phyloP scores from a whole-genome alignment of 208 protist genomes.

The Trypanosoma mega region DNA sequence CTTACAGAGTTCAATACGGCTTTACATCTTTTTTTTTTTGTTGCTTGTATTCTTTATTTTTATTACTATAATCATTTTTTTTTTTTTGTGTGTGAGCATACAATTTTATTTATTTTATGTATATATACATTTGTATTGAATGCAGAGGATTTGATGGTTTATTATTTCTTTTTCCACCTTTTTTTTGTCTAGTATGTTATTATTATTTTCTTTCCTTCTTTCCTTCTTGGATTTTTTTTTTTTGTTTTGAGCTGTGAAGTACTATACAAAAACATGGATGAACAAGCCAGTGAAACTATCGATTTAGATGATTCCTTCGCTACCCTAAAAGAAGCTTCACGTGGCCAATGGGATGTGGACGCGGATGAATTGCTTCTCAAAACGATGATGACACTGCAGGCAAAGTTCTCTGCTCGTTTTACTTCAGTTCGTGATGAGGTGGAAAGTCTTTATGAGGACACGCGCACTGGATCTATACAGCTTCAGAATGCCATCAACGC shows the following conservation, averaged over 20 bases:
- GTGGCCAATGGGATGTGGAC: constrained; percentile 39
- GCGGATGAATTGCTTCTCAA: constrained; percentile 49
- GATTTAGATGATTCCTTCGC: constrained; percentile 25
- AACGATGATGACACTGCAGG: constrained; percentile 42
- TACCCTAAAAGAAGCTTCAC: constrained; percentile 26
- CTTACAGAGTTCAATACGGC: no score
- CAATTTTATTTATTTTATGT: no score
- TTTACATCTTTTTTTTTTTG: no score
- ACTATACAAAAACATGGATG: constrained; percentile 22
- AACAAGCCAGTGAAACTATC: constrained; percentile 8
- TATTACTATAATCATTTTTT: no score
- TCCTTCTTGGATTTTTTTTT: background rate
- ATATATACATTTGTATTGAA: no score
- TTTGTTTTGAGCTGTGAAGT: constrained; percentile 1
- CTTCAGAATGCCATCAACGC: constrained; percentile 61
- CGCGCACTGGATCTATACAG: constrained; percentile 27
- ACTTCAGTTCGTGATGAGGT: constrained; percentile 27
- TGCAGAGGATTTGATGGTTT: no score
- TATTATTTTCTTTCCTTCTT: no score
- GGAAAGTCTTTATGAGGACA: constrained; percentile 34
- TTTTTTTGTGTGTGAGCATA: no score
- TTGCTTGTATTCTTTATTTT: no score
- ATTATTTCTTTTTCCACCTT: no score
- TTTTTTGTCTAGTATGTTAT: no score
- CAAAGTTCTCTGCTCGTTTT: constrained; percentile 29